phyloP scores from a whole-genome alignment of 306 rosid genomes.

The Luffa aegyptiaca region DNA sequence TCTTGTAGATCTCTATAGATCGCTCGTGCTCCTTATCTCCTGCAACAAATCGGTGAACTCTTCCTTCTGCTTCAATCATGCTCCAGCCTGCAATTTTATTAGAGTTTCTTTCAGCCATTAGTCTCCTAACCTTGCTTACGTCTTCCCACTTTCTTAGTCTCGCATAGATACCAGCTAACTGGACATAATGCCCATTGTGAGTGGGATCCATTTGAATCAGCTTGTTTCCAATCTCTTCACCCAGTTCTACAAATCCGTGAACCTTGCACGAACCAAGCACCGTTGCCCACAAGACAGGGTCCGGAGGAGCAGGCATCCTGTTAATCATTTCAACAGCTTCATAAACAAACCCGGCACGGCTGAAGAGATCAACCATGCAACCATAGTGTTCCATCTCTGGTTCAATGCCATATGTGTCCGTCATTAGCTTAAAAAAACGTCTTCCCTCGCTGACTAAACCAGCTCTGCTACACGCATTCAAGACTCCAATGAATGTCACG shows the following conservation, averaged over 20 bases:
- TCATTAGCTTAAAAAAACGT: slow-evolving; percentile 49
- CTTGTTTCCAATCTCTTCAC: slow-evolving; percentile 60
- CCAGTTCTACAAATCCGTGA: slow-evolving; percentile 53
- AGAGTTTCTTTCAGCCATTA: slow-evolving; percentile 38
- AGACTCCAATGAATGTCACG: slow-evolving; percentile 59
- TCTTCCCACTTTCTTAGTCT: slow-evolving; percentile 79
- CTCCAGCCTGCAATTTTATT: slow-evolving; percentile 71
- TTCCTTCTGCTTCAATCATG: slow-evolving; percentile 61
- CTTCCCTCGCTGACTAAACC: slow-evolving; percentile 57
- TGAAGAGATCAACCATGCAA: slow-evolving; percentile 76
- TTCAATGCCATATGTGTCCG: slow-evolving; percentile 32
- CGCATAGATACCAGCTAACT: slow-evolving; percentile 56
- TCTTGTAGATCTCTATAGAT: slow-evolving; percentile 34
- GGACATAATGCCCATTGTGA: slow-evolving; percentile 75
- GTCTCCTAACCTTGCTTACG: slow-evolving; percentile 48
- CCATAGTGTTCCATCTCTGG: slow-evolving; percentile 89
- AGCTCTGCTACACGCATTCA: slow-evolving; percentile 66
- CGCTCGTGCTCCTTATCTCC: slow-evolving; percentile 57
- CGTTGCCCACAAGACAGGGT: slow-evolving; percentile 69
- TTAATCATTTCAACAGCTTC: slow-evolving; percentile 49
- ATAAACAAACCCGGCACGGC: slow-evolving; percentile 51
- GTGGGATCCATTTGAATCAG: slow-evolving; percentile 59
- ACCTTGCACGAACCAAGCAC: slow-evolving; percentile 59
- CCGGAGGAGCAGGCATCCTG: slow-evolving; percentile 37
- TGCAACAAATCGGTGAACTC: slow-evolving; percentile 61